Conservation (phyloP, 2,329 filamentous ascomycete genomes). For the Aspergillus amoenus region DNA sequence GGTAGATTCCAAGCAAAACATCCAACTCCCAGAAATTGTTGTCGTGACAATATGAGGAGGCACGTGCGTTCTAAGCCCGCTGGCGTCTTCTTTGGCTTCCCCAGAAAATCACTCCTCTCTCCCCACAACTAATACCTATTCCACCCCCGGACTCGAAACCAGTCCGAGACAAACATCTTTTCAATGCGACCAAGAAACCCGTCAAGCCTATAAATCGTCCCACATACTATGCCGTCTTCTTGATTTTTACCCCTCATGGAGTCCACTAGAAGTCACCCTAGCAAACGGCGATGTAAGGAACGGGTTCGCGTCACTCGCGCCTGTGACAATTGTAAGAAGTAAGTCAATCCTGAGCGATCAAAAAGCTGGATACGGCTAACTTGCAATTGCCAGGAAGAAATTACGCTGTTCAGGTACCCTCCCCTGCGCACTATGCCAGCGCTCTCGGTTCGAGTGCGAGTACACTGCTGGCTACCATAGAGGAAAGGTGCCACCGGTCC, state of each 20-base stretch:
- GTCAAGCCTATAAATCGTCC: no score
- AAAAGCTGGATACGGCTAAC: not conserved
- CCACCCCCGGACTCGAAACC: not conserved
- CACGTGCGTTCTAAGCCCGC: not conserved
- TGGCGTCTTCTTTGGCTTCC: not conserved
- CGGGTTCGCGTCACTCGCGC: slow-evolving; percentile 18
- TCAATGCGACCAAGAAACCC: no score
- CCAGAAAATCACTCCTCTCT: not conserved
- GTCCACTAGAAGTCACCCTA: not conserved
- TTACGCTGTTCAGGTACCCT: slow-evolving; percentile 17
- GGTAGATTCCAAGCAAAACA: no score
- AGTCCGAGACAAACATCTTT: not conserved
- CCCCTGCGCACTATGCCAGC: slow-evolving; percentile 14
- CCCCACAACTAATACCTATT: not conserved
- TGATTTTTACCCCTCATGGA: slow-evolving; percentile 5
- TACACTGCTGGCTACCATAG: slow-evolving; percentile 17
- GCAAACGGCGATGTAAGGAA: slow-evolving; percentile 16
- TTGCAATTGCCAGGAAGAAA: slow-evolving; percentile 8
- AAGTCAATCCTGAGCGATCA: not conserved
- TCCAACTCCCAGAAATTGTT: no score
- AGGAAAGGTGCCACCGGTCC: slow-evolving; percentile 14
- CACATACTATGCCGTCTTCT: not conserved
- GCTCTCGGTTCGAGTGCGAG: slow-evolving; percentile 5
- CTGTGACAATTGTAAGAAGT: slow-evolving; percentile 17
- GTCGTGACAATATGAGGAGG: not conserved